Evolutionary conservation across 257 asterid genomes (phyloP), one percentile per base, ranked within the genome.

Genomic region (Eucommia ulmoides): DNA sequence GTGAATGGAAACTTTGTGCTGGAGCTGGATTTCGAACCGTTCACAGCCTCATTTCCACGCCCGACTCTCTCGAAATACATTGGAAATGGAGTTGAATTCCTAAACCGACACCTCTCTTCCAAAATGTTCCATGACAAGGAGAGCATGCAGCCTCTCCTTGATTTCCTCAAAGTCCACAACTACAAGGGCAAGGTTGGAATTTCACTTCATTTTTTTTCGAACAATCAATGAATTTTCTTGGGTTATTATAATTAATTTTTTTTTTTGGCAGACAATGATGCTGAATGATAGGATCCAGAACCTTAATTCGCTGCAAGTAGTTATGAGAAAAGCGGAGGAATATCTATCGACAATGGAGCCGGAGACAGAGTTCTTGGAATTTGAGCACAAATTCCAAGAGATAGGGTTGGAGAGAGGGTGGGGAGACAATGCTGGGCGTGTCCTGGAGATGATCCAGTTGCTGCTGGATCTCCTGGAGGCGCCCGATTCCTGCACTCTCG

Each of bases 71-170:
- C 99, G 6, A 91, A 86, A 52, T 91, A 94, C 50, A 91, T 91
- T 23, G 99, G 99, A 12, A 86, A 91, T 38, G 99, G 99, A 59
- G 99, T 91, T 20, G 94, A 91, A 68, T 91, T 91, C 72, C 96
- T 91, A 54, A 85, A 91, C 72, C 54, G 94, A 56, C 96, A 91
- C 63, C 94, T 91, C 64, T 91, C 96, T 3, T 96, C 99, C 0
- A 86, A 91, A 61, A 80, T 91, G 96, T 91, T 91, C 53, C 95
- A 91, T 44, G 93, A 86, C 79, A 79, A 65, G 74, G 96, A 86
- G 2, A 91, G 93, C 80, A 72, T 91, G 96, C 60, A 86, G 22
- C 96, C 94, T 45, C 87, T 91, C 41, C 96, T 91, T 4, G 95
- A 86, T 23, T 91, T 91, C 66, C 87, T 91, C 20, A 79, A 96